Evolutionary conservation across 192 early-diverging fungal species (phyloP).

Genomic region (Coemansia sp.): DNA sequence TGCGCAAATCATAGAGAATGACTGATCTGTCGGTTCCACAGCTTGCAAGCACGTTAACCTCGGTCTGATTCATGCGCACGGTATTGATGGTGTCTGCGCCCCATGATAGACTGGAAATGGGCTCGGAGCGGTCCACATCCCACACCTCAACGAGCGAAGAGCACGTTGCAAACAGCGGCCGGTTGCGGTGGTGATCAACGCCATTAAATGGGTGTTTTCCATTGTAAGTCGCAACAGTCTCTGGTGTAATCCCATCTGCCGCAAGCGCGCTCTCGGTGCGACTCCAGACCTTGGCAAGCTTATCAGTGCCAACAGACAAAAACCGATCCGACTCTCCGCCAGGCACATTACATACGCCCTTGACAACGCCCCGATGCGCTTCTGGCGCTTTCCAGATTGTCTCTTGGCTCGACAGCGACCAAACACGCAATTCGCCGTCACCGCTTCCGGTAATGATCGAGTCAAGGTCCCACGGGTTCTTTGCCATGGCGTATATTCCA

Average conservation of each 20-base stretch:
- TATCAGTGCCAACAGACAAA: constrained; percentile 92
- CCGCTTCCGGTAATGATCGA: constrained; percentile 86
- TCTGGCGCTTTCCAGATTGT: constrained; percentile 70
- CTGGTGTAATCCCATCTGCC: constrained; percentile 29
- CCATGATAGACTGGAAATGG: constrained; percentile 83
- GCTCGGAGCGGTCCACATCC: constrained; percentile 85
- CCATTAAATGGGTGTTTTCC: constrained; percentile 79
- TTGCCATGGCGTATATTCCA: constrained; percentile 92
- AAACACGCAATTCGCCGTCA: constrained; percentile 94
- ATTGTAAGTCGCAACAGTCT: constrained; percentile 74
- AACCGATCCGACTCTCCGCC: constrained; percentile 64
- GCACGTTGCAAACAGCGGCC: constrained; percentile 86
- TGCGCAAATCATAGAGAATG: constrained; percentile 92
- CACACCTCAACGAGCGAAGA: constrained; percentile 87
- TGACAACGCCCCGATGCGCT: constrained; percentile 85
- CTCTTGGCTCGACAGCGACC: constrained; percentile 78
- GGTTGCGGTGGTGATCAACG: constrained; percentile 86
- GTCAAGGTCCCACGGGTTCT: constrained; percentile 87
- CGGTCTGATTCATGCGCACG: constrained; percentile 96
- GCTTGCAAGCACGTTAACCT: constrained; percentile 88
- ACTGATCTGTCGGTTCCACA: constrained; percentile 93
- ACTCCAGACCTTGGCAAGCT: constrained; percentile 93
- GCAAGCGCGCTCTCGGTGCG: constrained; percentile 49
- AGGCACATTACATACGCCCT: constrained; percentile 76
- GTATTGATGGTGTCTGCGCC: constrained; percentile 93